Conservation (phyloP, 148 eudicot genomes). For the Rhododendron ferrugineum region DNA sequence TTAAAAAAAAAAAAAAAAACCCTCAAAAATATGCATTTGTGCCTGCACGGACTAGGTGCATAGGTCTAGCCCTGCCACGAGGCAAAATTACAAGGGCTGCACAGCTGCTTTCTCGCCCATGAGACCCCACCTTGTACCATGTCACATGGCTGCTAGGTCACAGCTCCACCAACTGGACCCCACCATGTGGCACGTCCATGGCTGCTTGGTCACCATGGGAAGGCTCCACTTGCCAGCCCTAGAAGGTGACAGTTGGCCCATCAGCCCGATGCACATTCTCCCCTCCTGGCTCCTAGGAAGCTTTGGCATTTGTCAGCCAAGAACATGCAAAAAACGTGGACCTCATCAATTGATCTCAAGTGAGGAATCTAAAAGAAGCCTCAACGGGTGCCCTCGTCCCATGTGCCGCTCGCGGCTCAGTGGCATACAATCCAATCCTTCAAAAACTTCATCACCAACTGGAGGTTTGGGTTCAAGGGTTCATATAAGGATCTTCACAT, state of each 20-base stretch:
- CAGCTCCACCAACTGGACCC: neutral
- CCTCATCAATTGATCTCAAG: neutral
- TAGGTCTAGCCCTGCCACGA: neutral
- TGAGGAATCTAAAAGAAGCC: neutral
- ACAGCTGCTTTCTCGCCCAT: neutral
- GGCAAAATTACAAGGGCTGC: neutral
- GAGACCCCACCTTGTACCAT: neutral
- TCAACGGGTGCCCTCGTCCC: neutral
- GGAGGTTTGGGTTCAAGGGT: neutral
- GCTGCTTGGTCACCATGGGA: neutral
- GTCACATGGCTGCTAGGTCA: neutral
- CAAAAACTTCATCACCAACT: neutral
- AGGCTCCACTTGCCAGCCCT: neutral
- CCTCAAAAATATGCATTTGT: neutral
- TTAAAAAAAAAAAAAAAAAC: neutral
- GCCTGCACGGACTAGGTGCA: neutral
- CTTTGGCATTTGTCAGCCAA: constrained; percentile 12
- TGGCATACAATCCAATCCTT: neutral
- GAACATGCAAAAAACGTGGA: neutral
- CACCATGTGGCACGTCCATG: neutral
- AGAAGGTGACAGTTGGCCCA: neutral
- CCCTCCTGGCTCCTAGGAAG: neutral
- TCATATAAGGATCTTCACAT: neutral
- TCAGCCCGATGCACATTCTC: neutral
- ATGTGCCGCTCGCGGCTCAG: neutral